Evolutionary conservation across 1,139 yeast species (phyloP).

Genomic region (Candida dubliniensis): DNA sequence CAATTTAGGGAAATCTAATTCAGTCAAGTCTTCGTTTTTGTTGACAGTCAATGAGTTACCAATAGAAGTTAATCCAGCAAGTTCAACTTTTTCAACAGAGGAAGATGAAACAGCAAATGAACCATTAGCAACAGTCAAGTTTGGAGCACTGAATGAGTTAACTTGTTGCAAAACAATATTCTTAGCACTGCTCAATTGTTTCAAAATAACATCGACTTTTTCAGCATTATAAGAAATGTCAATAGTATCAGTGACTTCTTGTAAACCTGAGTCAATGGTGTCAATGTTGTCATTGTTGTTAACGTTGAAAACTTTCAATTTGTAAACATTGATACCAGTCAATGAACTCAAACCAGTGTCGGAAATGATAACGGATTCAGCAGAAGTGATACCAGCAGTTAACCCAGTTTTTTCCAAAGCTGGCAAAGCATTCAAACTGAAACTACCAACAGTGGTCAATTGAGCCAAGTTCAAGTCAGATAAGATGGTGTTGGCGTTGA

Average conservation of each 20-base stretch:
- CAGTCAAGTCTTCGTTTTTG: slow-evolving; percentile 71
- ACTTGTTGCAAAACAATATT: slow-evolving; percentile 81
- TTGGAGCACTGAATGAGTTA: slow-evolving; percentile 66
- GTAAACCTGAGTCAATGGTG: slow-evolving; percentile 69
- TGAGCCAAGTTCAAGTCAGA: slow-evolving; percentile 71
- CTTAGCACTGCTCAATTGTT: slow-evolving; percentile 77
- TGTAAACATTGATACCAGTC: slow-evolving; percentile 75
- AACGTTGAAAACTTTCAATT: slow-evolving; percentile 74
- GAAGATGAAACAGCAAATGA: slow-evolving; percentile 76
- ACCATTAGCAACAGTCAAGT: slow-evolving; percentile 71
- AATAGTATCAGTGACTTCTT: slow-evolving; percentile 70
- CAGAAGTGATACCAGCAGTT: slow-evolving; percentile 70
- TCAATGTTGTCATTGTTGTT: slow-evolving; percentile 77
- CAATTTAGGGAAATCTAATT: slow-evolving; percentile 69
- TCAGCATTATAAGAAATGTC: slow-evolving; percentile 85
- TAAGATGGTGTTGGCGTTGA: slow-evolving; percentile 68
- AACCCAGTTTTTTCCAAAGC: slow-evolving; percentile 72
- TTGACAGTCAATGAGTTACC: slow-evolving; percentile 82
- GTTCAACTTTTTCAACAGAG: slow-evolving; percentile 55
- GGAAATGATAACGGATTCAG: slow-evolving; percentile 71
- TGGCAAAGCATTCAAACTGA: slow-evolving; percentile 81
- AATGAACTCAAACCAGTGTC: slow-evolving; percentile 83
- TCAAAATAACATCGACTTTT: slow-evolving; percentile 65
- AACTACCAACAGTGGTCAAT: slow-evolving; percentile 77
- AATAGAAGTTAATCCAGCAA: slow-evolving; percentile 56